Evolutionary conservation across 1,284 basidiomycete genomes (phyloP), one percentile per base, ranked within the genome.

Genomic region (Moesziomyces parantarcticus): DNA sequence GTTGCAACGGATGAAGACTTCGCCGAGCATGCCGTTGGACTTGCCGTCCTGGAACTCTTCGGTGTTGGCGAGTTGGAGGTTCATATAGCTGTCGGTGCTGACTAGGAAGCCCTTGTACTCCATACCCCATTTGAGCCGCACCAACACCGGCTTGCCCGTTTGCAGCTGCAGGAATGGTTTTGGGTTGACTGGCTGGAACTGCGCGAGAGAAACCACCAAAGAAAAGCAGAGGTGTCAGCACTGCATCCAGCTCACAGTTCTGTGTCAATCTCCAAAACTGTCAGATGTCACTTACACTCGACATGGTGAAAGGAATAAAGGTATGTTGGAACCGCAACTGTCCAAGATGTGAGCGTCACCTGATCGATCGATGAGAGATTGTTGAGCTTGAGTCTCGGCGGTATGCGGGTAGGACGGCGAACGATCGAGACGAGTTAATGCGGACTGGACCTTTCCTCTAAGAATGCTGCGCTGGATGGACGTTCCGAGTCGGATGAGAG

Each of bases 21-120:
- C 97, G 75, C 97, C 97, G 25, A 99, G 87, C 21, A 94, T 91
- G 48, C 97, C 97, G 78, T 94, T 97, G 16, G 94, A 95, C 85
- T 93, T 90, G 51, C 95, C 96, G 80, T 97, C 92, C 85, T 97
- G 94, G 80, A 92, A 96, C 86, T 99, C 97, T 85, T 99, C 97
- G 3, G 97, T 95, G 85, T 99, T 98, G 45, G 95, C 95, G 54
- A 99, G 88, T 88, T 99, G 97, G 54, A 99, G 88, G 86, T 99
- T 99, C 95, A 99, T 98, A 87, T 97, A 99, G 29, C 93, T 93
- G 85, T 99, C 97, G 6, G 96, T 97, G 84, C 93, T 96, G 75
- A 99, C 96, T 67, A 99, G 88, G 87, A 96, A 99, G 49, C 97
- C 96, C 87, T 95, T 97, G 88, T 99, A 99, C 85, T 98, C 95